A percentile compares a stretch with the other conserved stretches of the same genome.
Conservation (phyloP, 169 alveolate genomes). For the Eimeria nieschulzi region DNA sequence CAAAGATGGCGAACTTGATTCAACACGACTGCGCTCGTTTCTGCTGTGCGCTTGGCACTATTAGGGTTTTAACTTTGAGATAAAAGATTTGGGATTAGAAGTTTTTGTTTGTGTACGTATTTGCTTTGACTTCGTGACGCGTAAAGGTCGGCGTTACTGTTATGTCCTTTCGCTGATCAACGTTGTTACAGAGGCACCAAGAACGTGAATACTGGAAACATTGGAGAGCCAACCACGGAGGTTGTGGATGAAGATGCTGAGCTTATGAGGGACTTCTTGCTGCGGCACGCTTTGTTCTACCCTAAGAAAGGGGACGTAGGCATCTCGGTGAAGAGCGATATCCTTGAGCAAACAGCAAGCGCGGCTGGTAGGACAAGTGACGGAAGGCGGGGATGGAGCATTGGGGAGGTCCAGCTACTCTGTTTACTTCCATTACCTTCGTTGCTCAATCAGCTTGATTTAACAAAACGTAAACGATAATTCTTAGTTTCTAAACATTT, state of each 20-base stretch:
- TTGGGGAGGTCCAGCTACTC: not conserved
- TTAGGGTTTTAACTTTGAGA: not conserved
- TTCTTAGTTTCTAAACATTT: too few species aligned
- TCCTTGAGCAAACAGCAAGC: too few species aligned
- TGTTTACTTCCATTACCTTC: not conserved
- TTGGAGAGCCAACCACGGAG: conserved; percentile 5
- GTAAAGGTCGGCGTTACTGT: not conserved
- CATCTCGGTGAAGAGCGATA: not conserved
- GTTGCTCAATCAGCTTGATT: too few species aligned
- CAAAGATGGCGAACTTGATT: not conserved
- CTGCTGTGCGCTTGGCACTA: not conserved
- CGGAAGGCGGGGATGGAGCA: not conserved
- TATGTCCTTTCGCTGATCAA: not conserved
- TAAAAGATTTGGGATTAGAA: not conserved
- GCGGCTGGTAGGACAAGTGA: not conserved
- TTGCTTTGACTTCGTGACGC: not conserved
- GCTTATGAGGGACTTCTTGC: conserved; percentile 10
- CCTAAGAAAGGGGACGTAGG: not conserved
- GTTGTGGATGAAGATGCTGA: conserved; percentile 7
- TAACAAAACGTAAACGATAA: too few species aligned
- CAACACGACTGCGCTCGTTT: not conserved
- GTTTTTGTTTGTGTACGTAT: not conserved
- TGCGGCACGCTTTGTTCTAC: conserved; percentile 43
- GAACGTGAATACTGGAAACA: conserved; percentile 17
- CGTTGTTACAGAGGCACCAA: conserved; percentile 36